Evolutionary conservation across 2,329 filamentous ascomycete species (phyloP).

Genomic region (Teratosphaeria nubilosa): DNA sequence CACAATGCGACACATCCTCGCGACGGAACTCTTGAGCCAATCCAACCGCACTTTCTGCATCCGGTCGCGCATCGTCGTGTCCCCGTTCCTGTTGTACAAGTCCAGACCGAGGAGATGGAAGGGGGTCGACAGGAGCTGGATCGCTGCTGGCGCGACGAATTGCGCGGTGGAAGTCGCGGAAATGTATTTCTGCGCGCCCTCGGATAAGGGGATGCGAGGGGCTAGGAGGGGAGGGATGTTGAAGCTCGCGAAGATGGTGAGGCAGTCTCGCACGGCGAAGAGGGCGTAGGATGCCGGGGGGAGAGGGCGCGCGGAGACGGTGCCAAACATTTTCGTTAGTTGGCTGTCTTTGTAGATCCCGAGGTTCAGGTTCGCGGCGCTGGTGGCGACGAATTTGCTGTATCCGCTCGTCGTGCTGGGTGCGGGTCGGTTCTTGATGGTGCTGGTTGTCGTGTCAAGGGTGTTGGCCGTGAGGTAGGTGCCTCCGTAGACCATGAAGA

Average conservation of each 20-base stretch:
- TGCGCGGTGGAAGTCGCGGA: slow-evolving; percentile 50
- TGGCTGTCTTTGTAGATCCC: slow-evolving; percentile 85
- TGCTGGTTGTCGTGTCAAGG: slow-evolving; percentile 70
- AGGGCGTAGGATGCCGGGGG: slow-evolving; percentile 62
- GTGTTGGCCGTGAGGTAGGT: slow-evolving; percentile 85
- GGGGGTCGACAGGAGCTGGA: slow-evolving; percentile 73
- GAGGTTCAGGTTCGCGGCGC: slow-evolving; percentile 70
- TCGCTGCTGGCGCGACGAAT: slow-evolving; percentile 66
- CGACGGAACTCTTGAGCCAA: slow-evolving; percentile 63
- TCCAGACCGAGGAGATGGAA: slow-evolving; percentile 78
- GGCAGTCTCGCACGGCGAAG: slow-evolving; percentile 72
- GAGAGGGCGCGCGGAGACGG: slow-evolving; percentile 44
- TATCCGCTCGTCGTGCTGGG: slow-evolving; percentile 60
- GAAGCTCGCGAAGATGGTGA: slow-evolving; percentile 88
- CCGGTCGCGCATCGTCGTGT: slow-evolving; percentile 48
- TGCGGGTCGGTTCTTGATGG: slow-evolving; percentile 47
- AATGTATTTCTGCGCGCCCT: slow-evolving; percentile 43
- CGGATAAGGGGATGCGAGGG: slow-evolving; percentile 45
- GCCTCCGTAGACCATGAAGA: slow-evolving; percentile 64
- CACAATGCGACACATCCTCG: slow-evolving; percentile 73
- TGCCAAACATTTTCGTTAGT: slow-evolving; percentile 74
- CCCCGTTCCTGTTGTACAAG: slow-evolving; percentile 62
- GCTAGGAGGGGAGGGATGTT: slow-evolving; percentile 75
- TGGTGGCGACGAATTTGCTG: slow-evolving; percentile 72
- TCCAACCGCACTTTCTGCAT: slow-evolving; percentile 58